phyloP scores from a whole-genome alignment of 73 alveolate species.

The Tetrahymena malaccensis region DNA sequence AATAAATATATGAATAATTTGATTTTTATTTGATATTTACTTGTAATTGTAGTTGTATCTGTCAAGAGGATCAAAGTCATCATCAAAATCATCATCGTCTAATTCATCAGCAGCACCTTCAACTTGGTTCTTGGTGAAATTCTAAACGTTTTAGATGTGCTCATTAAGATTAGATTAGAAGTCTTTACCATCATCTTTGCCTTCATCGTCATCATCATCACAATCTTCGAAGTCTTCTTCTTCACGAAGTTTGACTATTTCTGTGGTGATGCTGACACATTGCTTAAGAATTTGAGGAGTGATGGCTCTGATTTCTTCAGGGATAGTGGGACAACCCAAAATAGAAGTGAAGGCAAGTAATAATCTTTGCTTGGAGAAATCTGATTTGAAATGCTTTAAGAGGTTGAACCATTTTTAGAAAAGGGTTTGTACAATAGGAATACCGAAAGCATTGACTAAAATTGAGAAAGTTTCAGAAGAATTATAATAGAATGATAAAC shows the following conservation, averaged over 20 bases:
- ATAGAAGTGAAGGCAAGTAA: not conserved
- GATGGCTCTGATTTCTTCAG: not conserved
- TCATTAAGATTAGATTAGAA: not conserved
- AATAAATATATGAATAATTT: too few relatives aligned
- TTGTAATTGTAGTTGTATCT: not conserved
- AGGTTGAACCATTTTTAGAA: not conserved
- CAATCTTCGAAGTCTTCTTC: not conserved
- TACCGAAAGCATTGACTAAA: not conserved
- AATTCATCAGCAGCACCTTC: not conserved
- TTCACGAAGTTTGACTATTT: not conserved
- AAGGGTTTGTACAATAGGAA: not conserved
- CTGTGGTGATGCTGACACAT: not conserved
- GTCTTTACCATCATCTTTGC: not conserved
- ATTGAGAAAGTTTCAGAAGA: slow-evolving; percentile 19
- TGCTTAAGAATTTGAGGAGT: not conserved
- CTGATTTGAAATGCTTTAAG: not conserved
- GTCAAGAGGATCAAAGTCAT: not conserved
- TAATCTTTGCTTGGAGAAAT: not conserved
- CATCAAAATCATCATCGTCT: not conserved
- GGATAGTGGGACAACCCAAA: not conserved
- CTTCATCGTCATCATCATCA: not conserved
- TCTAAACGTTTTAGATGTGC: not conserved
- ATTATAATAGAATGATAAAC: slow-evolving; percentile 63
- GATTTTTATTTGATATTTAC: too few relatives aligned
- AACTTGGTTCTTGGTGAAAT: not conserved